Evolutionary conservation across 257 asterid genomes (phyloP).

Genomic region (Capsicum chinense): DNA sequence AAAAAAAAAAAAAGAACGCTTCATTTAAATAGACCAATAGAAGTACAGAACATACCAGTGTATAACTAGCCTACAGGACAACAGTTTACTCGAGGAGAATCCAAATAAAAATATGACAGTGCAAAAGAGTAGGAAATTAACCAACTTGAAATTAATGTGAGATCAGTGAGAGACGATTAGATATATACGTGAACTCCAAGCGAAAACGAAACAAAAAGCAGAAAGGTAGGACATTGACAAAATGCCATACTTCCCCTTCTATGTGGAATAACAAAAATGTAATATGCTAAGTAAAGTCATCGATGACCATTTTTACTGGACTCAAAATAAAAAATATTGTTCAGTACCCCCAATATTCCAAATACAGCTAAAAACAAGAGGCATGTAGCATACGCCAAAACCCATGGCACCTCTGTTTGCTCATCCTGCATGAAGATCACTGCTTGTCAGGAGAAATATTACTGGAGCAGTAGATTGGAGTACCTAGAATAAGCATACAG

Average conservation of each 20-base stretch:
- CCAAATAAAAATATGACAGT: too few relatives aligned
- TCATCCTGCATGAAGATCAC: slow-evolving; percentile 45
- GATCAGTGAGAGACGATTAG: neutral
- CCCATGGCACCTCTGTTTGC: slow-evolving; percentile 48
- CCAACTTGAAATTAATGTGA: neutral
- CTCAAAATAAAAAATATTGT: slow-evolving; percentile 20
- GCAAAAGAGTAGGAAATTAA: neutral
- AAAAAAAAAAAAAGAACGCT: too few relatives aligned
- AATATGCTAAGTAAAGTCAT: neutral
- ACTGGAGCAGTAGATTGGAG: neutral
- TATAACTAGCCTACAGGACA: neutral
- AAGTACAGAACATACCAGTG: neutral
- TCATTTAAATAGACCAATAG: neutral
- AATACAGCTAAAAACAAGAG: slow-evolving; percentile 69
- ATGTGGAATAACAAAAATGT: neutral
- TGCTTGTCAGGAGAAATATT: slow-evolving; percentile 13
- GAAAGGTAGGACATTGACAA: neutral
- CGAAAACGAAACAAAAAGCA: neutral
- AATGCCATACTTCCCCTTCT: neutral
- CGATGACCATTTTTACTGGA: neutral
- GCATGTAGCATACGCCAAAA: slow-evolving; percentile 55
- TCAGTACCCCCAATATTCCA: slow-evolving; percentile 71
- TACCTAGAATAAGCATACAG: neutral
- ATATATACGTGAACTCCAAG: neutral
- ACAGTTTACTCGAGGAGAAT: too few relatives aligned